A percentile compares a stretch with the other conserved stretches of the same genome.
These are phyloP conservation scores for Fusarium torulosum DNA, from an alignment of 2,329 filamentous ascomycete genomes.

Conservation along the genomic window DNA sequence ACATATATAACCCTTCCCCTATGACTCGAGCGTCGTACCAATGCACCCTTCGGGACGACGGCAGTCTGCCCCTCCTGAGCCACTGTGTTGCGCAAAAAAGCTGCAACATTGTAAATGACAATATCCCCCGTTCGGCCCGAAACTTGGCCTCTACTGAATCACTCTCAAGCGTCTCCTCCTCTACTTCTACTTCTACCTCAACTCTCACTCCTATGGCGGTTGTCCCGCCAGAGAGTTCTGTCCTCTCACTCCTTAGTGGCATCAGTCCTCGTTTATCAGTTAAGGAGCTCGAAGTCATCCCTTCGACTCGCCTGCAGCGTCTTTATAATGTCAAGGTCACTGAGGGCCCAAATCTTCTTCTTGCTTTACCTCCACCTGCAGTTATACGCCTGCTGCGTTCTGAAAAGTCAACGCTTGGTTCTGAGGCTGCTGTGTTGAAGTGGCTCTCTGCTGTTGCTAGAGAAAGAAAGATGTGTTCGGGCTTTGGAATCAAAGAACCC, in stretches of 20 bases:
- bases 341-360: conserved; percentile 56
- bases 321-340: conserved; percentile 59
- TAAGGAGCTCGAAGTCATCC: conserved; percentile 48
- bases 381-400: conserved; percentile 60
- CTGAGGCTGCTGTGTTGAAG: conserved; percentile 60
- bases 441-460: conserved; percentile 56
- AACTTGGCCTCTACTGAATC: conserved; percentile 41
- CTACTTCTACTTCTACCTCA: conserved; percentile 22
- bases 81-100: conserved; percentile 46
- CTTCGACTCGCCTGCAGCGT: conserved; percentile 56
- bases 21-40: conserved; percentile 49
- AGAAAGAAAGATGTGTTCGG: conserved; percentile 25
- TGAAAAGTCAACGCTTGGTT: conserved; percentile 59
- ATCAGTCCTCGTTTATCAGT: conserved; percentile 45
- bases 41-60: conserved; percentile 47
- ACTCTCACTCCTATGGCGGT: conserved; percentile 39
- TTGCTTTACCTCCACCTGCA: conserved; percentile 59
- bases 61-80: conserved; percentile 41
- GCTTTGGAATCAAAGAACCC: conserved; percentile 10
- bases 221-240: conserved; percentile 41
- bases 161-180: conserved; percentile 18
- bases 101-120: conserved; percentile 47
- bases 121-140: conserved; percentile 46
- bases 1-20: conserved; percentile 25
- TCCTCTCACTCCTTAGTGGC: conserved; percentile 46